phyloP scores from a whole-genome alignment of 2,329 filamentous ascomycete genomes.

The Chaetomium globosum region DNA sequence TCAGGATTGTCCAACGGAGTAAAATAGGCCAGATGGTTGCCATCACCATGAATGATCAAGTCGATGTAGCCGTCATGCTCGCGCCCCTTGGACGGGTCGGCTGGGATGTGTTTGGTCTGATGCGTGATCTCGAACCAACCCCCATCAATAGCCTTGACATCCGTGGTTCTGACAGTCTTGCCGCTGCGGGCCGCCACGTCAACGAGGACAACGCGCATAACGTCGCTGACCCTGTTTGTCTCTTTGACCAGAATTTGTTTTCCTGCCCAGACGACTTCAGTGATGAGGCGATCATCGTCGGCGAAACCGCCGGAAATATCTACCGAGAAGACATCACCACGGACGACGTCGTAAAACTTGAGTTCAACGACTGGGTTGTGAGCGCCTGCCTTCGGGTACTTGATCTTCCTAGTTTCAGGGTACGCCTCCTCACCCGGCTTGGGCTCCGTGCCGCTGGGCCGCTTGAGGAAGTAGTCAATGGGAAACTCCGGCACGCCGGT shows the following conservation, averaged over 20 bases:
- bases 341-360: slow-evolving; percentile 82
- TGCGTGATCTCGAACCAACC: slow-evolving; percentile 97
- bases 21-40: slow-evolving; percentile 93
- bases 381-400: slow-evolving; percentile 94
- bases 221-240: slow-evolving; percentile 90
- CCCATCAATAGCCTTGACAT: slow-evolving; percentile 84
- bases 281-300: slow-evolving; percentile 84
- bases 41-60: slow-evolving; percentile 80
- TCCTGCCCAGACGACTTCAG: slow-evolving; percentile 89
- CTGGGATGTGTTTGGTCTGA: slow-evolving; percentile 81
- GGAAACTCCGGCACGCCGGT: slow-evolving; percentile 88
- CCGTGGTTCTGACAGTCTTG: slow-evolving; percentile 74
- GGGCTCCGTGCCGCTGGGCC: slow-evolving; percentile 74
- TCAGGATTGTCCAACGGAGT: slow-evolving; percentile 78
- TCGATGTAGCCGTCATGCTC: slow-evolving; percentile 89
- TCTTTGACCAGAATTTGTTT: slow-evolving; percentile 83
- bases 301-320: slow-evolving; percentile 75
- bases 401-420: slow-evolving; percentile 87
- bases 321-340: slow-evolving; percentile 77
- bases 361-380: slow-evolving; percentile 90
- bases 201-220: slow-evolving; percentile 84
- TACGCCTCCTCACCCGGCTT: slow-evolving; percentile 78
- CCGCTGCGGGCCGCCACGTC: slow-evolving; percentile 74
- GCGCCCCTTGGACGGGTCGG: slow-evolving; percentile 74
- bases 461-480: slow-evolving; percentile 87